Evolutionary conservation across 2,329 filamentous ascomycete genomes (phyloP).

Genomic region (Venturia pyrina): DNA sequence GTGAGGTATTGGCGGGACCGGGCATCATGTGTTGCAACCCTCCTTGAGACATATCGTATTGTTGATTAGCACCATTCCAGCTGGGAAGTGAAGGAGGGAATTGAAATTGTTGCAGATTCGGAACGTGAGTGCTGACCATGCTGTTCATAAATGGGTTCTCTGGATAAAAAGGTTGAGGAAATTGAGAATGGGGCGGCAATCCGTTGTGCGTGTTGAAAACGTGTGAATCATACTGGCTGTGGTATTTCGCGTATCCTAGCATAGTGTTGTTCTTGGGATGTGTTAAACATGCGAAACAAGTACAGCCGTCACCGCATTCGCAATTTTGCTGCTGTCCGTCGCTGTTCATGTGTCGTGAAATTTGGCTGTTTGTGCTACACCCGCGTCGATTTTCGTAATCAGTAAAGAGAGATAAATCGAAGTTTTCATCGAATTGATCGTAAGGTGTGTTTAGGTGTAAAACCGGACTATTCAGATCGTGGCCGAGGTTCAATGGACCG

Average conservation of each 20-base stretch:
- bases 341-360: slow-evolving; percentile 23
- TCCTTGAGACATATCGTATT: not conserved
- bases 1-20: not conserved
- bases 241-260: slow-evolving; percentile 38
- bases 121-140: not conserved
- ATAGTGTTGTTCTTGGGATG: slow-evolving; percentile 60
- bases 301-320: slow-evolving; percentile 54
- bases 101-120: not conserved
- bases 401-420: not conserved
- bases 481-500: not conserved
- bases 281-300: slow-evolving; percentile 57
- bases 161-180: not conserved
- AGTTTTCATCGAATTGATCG: not conserved
- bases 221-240: slow-evolving; percentile 7
- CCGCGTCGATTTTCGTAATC: not conserved
- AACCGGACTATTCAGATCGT: not conserved
- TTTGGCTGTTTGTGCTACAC: slow-evolving; percentile 18
- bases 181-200: not conserved
- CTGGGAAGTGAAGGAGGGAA: not conserved
- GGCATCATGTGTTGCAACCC: not conserved
- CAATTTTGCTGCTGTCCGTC: slow-evolving; percentile 37
- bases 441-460: not conserved
- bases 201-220: not conserved
- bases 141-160: not conserved
- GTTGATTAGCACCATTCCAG: not conserved